Percentiles rank a stretch among this genome's conserved stretches.
phyloP scores from a whole-genome alignment of 495 filamentous ascomycete genomes.

The Massariosphaeria phaeospora region DNA sequence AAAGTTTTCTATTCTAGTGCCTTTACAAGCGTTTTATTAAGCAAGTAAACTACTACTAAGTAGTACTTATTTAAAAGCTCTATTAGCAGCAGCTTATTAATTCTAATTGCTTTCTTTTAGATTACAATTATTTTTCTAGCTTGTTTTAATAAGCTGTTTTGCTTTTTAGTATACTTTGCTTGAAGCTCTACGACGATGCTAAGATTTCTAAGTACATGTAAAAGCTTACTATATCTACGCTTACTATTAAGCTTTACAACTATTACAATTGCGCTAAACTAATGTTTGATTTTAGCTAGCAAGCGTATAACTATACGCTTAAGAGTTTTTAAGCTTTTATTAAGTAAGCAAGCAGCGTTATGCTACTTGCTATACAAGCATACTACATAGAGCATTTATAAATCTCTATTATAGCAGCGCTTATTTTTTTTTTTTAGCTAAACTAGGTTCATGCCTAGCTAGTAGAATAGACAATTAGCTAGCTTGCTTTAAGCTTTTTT shows the following conservation, averaged over 20 bases:
- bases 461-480: constrained; percentile 3
- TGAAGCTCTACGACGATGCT: not conserved
- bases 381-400: constrained; percentile 16
- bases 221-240: not conserved
- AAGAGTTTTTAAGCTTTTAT: no score
- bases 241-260: constrained; percentile 1
- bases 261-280: not conserved
- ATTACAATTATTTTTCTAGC: constrained; percentile 1
- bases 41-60: constrained; percentile 11
- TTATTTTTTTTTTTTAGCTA: constrained; percentile 2
- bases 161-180: not conserved
- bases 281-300: not conserved
- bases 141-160: constrained; percentile 1
- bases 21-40: constrained; percentile 24
- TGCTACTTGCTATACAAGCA: constrained; percentile 5
- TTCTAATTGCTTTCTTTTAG: constrained; percentile 8
- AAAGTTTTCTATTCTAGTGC: constrained; percentile 18
- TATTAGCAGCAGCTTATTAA: constrained; percentile 6
- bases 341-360: constrained; percentile 1
- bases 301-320: not conserved
- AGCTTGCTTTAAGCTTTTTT: not conserved
- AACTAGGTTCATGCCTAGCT: constrained; percentile 22
- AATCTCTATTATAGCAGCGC: constrained; percentile 10
- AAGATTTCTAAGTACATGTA: not conserved
- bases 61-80: constrained; percentile 5